Evolutionary conservation across 768 basidiomycete species (phyloP), one percentile per base, ranked within the genome.

Genomic region (Tephrocybe sp.): DNA sequence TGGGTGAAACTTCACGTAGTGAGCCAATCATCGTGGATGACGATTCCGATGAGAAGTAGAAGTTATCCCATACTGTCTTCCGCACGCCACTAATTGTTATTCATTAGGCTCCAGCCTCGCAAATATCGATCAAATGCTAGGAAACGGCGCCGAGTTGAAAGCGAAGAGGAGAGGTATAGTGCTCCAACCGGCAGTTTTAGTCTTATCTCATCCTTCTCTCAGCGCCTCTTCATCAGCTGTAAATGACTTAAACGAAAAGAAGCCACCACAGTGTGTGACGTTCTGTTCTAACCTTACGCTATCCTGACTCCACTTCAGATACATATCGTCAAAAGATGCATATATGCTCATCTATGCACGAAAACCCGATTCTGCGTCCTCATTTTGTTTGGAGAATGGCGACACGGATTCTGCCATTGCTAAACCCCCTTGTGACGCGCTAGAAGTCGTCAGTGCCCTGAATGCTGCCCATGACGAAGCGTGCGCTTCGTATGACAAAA

Each of bases 261-360:
- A 30, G 9, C 28, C 18, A 16, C n/a, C 44, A 36, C 36, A 53
- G 54, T 53, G 31, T 36, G 49, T 24, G 3, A 25, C 18, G 32
- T 16, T 35, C 21, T 25, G 24, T 21, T 19, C 24, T 26, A 11
- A 9, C 18, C 2, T 26, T 4, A 15, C 8, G 9, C 18, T 13
- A 36, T 26, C 19, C 25, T 48, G 28, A 40, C 47, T 39, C 25
- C 34, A 28, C 25, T 52, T 44, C 57, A 80, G 77, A 52, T 71
- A 75, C 31, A 76, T 88, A 55, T 74, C 80, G 2, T 93, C 92
- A 1, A 88, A 80, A 67, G 92, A 97, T 58, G 92, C 92, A 5
- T 97, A 98, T 68, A 96, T 98, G 93, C 77, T 98, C 26, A 85
- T 98, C 46, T 98, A 98, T 66, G 78, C 81, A 30, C 80, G 82